phyloP scores from a whole-genome alignment of 331 rosid genomes.

The Acacia pycnantha region DNA sequence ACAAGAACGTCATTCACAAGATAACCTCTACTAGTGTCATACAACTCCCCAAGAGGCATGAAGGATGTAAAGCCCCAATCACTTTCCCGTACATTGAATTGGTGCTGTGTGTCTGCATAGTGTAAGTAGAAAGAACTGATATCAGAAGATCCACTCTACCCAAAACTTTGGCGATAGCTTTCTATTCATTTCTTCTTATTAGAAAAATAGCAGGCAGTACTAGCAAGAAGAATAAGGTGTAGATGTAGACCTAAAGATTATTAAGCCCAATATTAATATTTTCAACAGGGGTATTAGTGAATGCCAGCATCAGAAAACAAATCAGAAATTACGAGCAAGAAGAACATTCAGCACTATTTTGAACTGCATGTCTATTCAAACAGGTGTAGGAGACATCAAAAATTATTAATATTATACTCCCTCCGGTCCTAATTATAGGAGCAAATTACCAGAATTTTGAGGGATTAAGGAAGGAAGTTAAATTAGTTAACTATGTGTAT shows the following conservation, averaged over 20 bases:
- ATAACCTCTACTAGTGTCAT: slow-evolving; percentile 61
- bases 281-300: not conserved
- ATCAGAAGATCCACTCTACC: slow-evolving; percentile 7
- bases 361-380: not conserved
- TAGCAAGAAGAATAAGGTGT: slow-evolving; percentile 7
- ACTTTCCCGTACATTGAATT: slow-evolving; percentile 62
- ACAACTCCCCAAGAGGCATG: slow-evolving; percentile 62
- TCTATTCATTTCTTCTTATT: not conserved
- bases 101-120: slow-evolving; percentile 65
- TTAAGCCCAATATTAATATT: not conserved
- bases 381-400: not conserved
- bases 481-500: no score
- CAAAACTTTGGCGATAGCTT: not conserved
- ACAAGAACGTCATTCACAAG: slow-evolving; percentile 54
- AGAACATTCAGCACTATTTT: not conserved
- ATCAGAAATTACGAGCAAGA: not conserved
- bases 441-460: no score
- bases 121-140: not conserved
- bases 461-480: no score
- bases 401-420: not conserved
- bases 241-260: not conserved
- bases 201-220: not conserved
- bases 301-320: not conserved
- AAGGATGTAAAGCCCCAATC: slow-evolving; percentile 77
- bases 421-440: no score